Base-by-base conservation (phyloP, 2,329 filamentous ascomycete genomes). In the Aspergillus flavus region DNA sequence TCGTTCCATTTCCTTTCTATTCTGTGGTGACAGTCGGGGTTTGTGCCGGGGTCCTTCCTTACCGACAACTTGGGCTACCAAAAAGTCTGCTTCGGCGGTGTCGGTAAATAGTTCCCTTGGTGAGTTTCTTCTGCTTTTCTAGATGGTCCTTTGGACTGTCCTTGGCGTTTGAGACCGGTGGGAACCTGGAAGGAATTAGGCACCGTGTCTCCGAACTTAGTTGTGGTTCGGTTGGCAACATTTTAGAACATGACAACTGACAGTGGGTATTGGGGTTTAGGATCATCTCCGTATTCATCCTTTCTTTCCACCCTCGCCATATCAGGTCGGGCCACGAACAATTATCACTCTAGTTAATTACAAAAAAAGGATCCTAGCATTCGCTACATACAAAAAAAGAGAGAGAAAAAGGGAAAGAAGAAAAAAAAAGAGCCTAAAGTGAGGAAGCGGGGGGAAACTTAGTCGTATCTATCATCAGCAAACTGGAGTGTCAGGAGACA, bases 181-280 rank as follows among this genome's bases (percentile, higher is more conserved):
- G 41, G 45, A 61, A 59, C 32, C 62, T 58, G 28, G 55, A 19
- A 19, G 36, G 41, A 36, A 53, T 59, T 39, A 59, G 57, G 32
- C 46, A 52, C 34, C 26, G 32, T 57, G 46, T 28, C 48, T 50
- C 54, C 56, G 57, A 61, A 57, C 39, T 55, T 41, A 30, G 39
- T 55, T 55, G 61, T 62, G 61, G 61, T 62, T 59, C 56, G 50
- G 56, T 57, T 64, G 59, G 59, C 59, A 61, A 50, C 50, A 56
- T 64, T 59, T 54, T 26, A 21, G 62, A 61, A 64, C 59, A 61
- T 64, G 62, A 62, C 62, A 63, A 65, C 64, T 65, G 57, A 65
- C 61, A 57, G 62, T 61, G 62, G 58, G 52, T 63, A 55, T 36
- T 60, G 56, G 36, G 48, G 34, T 57, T 56, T 39, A 59, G 52